Conservation (phyloP, 1,139 yeast genomes). For the Yamadazyma atmosphaerica region DNA sequence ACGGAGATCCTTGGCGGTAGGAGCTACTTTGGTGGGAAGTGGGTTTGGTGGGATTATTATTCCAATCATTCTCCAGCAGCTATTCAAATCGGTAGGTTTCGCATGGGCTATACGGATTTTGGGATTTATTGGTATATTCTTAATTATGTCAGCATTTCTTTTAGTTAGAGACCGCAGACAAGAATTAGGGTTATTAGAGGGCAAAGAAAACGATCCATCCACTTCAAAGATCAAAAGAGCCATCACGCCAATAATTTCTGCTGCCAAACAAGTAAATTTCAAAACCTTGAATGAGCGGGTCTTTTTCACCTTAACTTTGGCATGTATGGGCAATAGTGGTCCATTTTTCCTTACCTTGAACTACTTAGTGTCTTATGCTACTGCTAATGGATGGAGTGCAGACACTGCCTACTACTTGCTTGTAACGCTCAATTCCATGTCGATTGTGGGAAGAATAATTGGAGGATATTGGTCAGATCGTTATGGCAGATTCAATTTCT, state of each 20-base stretch:
- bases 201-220: neutral
- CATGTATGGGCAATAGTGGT: conserved; percentile 23
- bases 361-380: conserved; percentile 30
- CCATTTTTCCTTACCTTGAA: conserved; percentile 24
- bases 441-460: conserved; percentile 30
- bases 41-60: conserved; percentile 30
- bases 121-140: conserved; percentile 20
- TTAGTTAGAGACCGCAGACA: conserved; percentile 23
- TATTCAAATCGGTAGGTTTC: conserved; percentile 27
- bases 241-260: conserved; percentile 6
- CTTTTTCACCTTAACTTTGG: conserved; percentile 22
- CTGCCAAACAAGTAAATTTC: conserved; percentile 23
- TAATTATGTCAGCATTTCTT: conserved; percentile 17
- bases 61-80: conserved; percentile 23
- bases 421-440: conserved; percentile 29
- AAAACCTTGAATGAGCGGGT: conserved; percentile 19
- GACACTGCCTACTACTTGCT: conserved; percentile 23
- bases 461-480: conserved; percentile 33
- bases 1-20: conserved; percentile 26
- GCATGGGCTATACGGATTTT: conserved; percentile 30
- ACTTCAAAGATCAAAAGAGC: conserved; percentile 5
- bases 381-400: conserved; percentile 25
- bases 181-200: conserved; percentile 16
- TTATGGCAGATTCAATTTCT: conserved; percentile 31
- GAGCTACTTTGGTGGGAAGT: conserved; percentile 28